Evolutionary conservation across 2,329 filamentous ascomycete genomes (phyloP).

Genomic region (Tolypocladium sp.): DNA sequence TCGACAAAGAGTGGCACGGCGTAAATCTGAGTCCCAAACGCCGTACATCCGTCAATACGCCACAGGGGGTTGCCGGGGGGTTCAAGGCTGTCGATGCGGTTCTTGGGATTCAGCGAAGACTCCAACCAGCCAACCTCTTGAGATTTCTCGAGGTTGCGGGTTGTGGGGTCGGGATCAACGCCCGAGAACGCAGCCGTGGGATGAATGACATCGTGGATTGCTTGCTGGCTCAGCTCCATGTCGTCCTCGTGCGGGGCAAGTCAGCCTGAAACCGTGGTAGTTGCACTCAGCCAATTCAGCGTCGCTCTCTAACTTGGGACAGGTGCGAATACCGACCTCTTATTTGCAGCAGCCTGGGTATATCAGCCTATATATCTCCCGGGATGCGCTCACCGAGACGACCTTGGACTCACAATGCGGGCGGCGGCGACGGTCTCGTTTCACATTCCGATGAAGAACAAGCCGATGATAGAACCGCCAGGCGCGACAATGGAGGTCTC

Average conservation of each 20-base stretch:
- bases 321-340: background rate
- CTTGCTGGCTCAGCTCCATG: conserved; percentile 45
- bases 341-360: background rate
- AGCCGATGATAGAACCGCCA: background rate
- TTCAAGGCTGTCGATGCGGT: conserved; percentile 48
- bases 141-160: background rate
- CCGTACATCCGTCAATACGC: conserved; percentile 50
- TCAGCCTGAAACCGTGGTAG: background rate
- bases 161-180: background rate
- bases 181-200: conserved; percentile 43
- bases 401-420: background rate
- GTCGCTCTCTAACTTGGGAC: background rate
- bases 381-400: background rate
- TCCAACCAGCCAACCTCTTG: conserved; percentile 27
- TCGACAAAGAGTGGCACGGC: conserved; percentile 42
- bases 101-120: conserved; percentile 50
- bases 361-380: background rate
- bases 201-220: conserved; percentile 47
- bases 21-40: conserved; percentile 49
- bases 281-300: background rate
- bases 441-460: background rate
- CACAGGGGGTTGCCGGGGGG: conserved; percentile 35
- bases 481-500: background rate
- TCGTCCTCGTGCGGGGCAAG: conserved; percentile 4
- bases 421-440: background rate